A percentile compares a stretch with the other conserved stretches of the same genome.
phyloP scores from a whole-genome alignment of 768 basidiomycete species.

The Tulasnella sp. region DNA sequence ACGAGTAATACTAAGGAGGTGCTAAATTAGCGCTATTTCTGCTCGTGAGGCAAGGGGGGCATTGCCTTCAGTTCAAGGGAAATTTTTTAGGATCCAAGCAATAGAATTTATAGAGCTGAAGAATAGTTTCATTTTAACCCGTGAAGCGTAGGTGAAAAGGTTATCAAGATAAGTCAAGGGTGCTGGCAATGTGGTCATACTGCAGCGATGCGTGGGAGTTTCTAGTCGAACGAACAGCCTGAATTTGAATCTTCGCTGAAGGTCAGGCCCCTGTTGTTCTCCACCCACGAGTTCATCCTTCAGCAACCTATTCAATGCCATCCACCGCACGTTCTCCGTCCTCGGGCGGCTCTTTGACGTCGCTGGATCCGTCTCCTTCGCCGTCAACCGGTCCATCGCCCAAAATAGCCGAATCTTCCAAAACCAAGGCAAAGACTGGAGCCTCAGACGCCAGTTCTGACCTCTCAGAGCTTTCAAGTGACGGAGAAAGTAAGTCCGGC shows the following conservation, averaged over 20 bases:
- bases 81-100: no score
- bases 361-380: conserved; percentile 19
- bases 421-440: neutral
- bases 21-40: no score
- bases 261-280: conserved; percentile 11
- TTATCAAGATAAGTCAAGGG: neutral
- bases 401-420: neutral
- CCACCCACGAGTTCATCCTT: neutral
- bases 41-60: no score
- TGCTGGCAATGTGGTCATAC: neutral
- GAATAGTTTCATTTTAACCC: no score
- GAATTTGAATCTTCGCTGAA: conserved; percentile 7
- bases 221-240: neutral
- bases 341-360: conserved; percentile 23
- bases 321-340: conserved; percentile 11
- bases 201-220: neutral
- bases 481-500: conserved; percentile 18
- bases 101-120: no score
- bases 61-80: no score
- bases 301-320: neutral
- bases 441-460: conserved; percentile 26
- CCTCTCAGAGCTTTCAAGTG: conserved; percentile 22
- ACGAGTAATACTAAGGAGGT: no score
- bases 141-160: neutral
- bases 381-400: neutral